Percentiles rank a stretch among this genome's conserved stretches.
phyloP scores from a whole-genome alignment of 1,139 yeast genomes.

The Protomyces pachydermus region DNA sequence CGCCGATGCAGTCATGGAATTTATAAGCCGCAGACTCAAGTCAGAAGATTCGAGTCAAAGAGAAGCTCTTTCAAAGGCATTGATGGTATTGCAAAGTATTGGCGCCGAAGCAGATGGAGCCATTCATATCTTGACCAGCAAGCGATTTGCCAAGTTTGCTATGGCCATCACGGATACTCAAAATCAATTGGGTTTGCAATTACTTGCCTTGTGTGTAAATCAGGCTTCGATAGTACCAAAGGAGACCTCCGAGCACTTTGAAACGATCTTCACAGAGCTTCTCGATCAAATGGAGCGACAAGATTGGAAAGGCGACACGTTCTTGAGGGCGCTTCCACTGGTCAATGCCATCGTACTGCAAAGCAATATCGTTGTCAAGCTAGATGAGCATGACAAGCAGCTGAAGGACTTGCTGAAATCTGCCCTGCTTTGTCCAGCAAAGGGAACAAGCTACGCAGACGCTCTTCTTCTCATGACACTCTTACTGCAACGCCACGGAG shows the following conservation, averaged over 20 bases:
- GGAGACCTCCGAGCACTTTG: background rate
- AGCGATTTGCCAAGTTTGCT: background rate
- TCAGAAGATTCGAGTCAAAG: background rate
- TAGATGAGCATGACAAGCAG: background rate
- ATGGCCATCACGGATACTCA: background rate
- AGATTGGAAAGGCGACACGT: background rate
- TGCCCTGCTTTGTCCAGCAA: background rate
- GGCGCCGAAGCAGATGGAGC: background rate
- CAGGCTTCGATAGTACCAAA: background rate
- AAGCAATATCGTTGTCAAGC: background rate
- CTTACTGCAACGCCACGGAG: background rate
- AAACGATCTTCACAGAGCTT: background rate
- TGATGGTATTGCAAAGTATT: background rate
- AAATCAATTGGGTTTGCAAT: background rate
- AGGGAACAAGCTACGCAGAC: background rate
- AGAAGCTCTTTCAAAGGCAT: background rate
- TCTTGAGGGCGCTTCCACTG: background rate
- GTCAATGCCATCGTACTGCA: background rate
- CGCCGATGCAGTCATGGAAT: conserved; percentile 2
- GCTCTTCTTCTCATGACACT: conserved; percentile 1
- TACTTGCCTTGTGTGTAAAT: background rate
- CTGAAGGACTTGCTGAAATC: background rate
- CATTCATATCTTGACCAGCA: background rate
- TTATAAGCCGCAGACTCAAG: background rate
- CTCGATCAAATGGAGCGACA: background rate